Base-by-base conservation (phyloP, 768 basidiomycete species). In the Rhizopogon roseolus region DNA sequence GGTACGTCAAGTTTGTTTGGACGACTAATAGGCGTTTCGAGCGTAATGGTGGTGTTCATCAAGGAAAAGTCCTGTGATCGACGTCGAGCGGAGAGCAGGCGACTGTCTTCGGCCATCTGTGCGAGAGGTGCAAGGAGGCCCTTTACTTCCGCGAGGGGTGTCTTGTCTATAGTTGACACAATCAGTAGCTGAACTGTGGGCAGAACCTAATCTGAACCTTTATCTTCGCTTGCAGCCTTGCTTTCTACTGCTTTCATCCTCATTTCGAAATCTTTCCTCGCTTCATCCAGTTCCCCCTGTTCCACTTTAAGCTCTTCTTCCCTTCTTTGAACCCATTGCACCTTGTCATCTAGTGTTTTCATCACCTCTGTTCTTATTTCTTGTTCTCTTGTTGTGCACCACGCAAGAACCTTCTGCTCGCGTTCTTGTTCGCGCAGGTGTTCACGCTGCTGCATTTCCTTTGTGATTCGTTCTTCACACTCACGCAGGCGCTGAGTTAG, bases 61-160 rank as follows among this genome's bases (percentile, higher is more conserved):
- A 62, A 39, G 63, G 70, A 54, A 67, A 57, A 16, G 43, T 57
- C 45, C 40, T 49, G 36, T 49, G 55, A 37, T 11, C 36, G 37
- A 2, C 58, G 54, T 44, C 61, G 65, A 46, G 61, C 64, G 22
- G 58, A 48, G 8, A 56, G 66, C 32, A 45, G 48, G 39, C 43
- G 70, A 41, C 52, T 68, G 14, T 64, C 64, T 40, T 70, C 66
- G 2, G 68, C 59, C 52, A 76, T 65, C 41, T 72, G 74, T 36
- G 67, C 67, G 22, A 80, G 71, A 5, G 83, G 82, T 22, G 75
- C 76, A 6, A 86, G 75, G 22, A 86, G 65, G 57, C 88, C 89
- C 70, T 85, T 86, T 25, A 90, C 82, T 65, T 90, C 89, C 62
- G 90, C 88, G 4, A 90, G 68, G 5, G 88, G 87, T 7, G 76